Base-by-base conservation (phyloP, 805 yeast genomes). In the Cyberlindnera bimundalis region DNA sequence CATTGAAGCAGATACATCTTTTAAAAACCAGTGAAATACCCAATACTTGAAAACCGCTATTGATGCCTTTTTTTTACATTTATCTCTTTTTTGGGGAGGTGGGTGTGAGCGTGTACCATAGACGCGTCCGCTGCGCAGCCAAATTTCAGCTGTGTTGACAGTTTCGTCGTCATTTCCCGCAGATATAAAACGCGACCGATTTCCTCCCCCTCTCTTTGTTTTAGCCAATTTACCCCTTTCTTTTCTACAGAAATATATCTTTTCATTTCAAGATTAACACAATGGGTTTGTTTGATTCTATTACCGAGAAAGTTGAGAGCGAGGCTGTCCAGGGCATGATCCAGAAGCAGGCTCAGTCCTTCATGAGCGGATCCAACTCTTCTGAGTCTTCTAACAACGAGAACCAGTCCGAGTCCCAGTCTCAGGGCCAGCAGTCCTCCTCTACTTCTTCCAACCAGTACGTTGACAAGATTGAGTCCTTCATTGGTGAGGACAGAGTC, bases 401-500 rank as follows among this genome's bases (percentile, higher is more conserved):
- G 29, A 20, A 30, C 23, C 21, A 33, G 26, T 26, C 32, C 18
- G 27, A 30, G 24, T 21, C 24, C 24, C 6, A 21, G 9, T 21
- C 24, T 7, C n/a, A n/a, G n/a, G 10, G 10, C 24, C 24, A 21
- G 24, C 24, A 21, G 24, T 21, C 24, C 10, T 21, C 24, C 24
- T 32, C 35, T 12, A 12, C 35, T 12, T 27, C 40, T 23, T 11
- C 26, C 34, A 15, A 35, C 37, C 58, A 60, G 45, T 50, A 53
- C 40, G 58, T 61, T 28, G 46, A 51, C 39, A 53, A 54, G 41
- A 53, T 61, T 23, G 66, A 63, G 49, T 38, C 50, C 12, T 47
- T 35, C 42, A 47, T 56, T 25, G 66, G 67, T 38, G 44, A 56
- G 30, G 66, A 61, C 12, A 60, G 50, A 25, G 45, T 63, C 30